Evolutionary conservation across 495 filamentous ascomycete genomes (phyloP).

Genomic region (Glutinoglossum americanum): DNA sequence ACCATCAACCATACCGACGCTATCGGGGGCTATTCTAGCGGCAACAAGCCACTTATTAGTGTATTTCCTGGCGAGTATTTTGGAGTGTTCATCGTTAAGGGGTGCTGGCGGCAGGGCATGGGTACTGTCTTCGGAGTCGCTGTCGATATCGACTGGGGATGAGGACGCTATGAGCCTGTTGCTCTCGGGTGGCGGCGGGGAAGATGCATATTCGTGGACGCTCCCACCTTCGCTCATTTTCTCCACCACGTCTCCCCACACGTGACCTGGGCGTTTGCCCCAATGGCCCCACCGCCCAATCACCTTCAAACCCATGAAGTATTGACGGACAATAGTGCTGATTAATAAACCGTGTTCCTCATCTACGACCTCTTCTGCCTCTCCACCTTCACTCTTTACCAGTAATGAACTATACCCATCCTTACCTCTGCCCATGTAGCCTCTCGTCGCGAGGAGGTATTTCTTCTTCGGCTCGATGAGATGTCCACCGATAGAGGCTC

Average conservation of each 20-base stretch:
- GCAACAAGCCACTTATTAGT: conserved; percentile 55
- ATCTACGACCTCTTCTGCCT: conserved; percentile 51
- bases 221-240: conserved; percentile 21
- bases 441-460: conserved; percentile 54
- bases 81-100: conserved; percentile 14
- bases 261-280: conserved; percentile 31
- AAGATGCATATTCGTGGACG: background rate
- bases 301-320: conserved; percentile 66
- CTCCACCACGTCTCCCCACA: conserved; percentile 40
- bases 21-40: conserved; percentile 31
- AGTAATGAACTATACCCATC: conserved; percentile 63
- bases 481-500: conserved; percentile 33
- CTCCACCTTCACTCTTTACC: conserved; percentile 43
- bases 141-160: conserved; percentile 26
- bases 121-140: conserved; percentile 14
- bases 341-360: conserved; percentile 78
- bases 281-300: conserved; percentile 52
- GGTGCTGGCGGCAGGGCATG: background rate
- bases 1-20: conserved; percentile 25
- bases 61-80: conserved; percentile 32
- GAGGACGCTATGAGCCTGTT: conserved; percentile 4
- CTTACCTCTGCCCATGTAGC: conserved; percentile 73
- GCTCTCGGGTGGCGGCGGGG: background rate
- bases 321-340: conserved; percentile 65
- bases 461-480: conserved; percentile 34